Evolutionary conservation across 306 rosid species (phyloP), one percentile per base, ranked within the genome.

Genomic region (Cicer pinnatifidum): DNA sequence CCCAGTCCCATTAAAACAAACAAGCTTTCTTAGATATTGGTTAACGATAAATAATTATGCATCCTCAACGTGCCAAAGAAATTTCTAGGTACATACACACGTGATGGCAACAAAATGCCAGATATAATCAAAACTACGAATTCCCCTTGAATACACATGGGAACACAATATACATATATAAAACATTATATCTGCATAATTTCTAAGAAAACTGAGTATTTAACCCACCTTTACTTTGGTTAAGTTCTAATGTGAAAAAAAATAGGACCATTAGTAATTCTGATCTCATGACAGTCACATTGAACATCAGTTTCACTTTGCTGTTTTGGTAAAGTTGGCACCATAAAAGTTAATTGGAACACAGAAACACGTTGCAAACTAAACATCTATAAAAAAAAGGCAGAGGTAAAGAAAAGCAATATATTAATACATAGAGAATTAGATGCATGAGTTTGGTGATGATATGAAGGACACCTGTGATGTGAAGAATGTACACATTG

Each of bases 381-480:
- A 52, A 67, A 48, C 43, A 56, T 9, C 51, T 12, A 47, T 19
- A 2, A 59, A 73, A 10, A 10, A 46, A 28, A 15, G 10, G 52
- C n/a, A 23, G 43, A 38, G 8, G 33, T 37, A 38, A 64, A 12
- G n/a, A 71, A 23, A 69, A 28, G 19, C n/a, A 56, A 20, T 10
- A 28, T 28, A 28, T 28, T 3, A 38, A 11, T 50, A 10, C 38
- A 19, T 7, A 67, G 41, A 19, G 37, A 53, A 20, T 12, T 35
- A 56, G 37, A 74, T 38, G 81, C 72, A 45, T 7, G 46, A 59
- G 20, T 67, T 67, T 58, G 58, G 65, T 13, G 35, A 51, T 53
- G 35, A 60, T 6, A 8, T 8, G 74, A 6, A 75, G 35, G 35
- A 28, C 35, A 28, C 35, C 35, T 28, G 4, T 28, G 35, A 28